Base-by-base conservation (phyloP, 148 eudicot species). In the Beta vulgaris region DNA sequence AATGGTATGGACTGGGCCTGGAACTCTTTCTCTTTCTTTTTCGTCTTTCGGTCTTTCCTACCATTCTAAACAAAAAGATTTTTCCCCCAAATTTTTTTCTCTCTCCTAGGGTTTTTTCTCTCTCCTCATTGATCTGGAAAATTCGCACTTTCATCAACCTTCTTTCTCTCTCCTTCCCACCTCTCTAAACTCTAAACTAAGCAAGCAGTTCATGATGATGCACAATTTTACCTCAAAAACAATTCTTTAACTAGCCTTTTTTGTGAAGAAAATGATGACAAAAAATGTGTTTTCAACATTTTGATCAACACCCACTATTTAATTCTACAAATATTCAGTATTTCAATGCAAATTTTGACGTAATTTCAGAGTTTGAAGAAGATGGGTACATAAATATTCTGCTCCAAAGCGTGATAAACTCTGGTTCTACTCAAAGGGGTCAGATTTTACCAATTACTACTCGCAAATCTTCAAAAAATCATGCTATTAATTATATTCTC, bases 341-440 rank as follows among this genome's bases (percentile, higher is more conserved):
- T 43, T 40, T 7, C 18, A 21, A 69, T 44, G 6, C 7, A 7
- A n/a, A 7, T 13, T 3, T 19, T 46, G 37, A 19, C 58, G 19
- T 14, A n/a, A 13, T 79, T 71, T 35, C 63, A 36, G 29, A 69
- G 65, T 48, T 31, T 0, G 77, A 73, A 7, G 81, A 84, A 11
- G 77, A 84, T 18, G 83, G 79, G 26, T 82, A 76, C 40, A 23
- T 85, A 7, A 58, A 71, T 28, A 10, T 65, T 1, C 54, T 81
- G 57, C 69, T 85, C 37, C 23, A 77, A 6, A 76, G 67, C 53
- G 87, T 81, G 69, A 64, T 39, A 26, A 37, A 1, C 19, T 35
- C 69, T 16, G 9, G 21, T 26, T 40, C 55, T 19, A 26, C 21
- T 19, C 43, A n/a, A 1, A 48, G 10, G 1, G 60, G 1, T 28